A percentile compares a stretch with the other conserved stretches of the same genome.
Conservation (phyloP, 306 rosid species). For the Notholithocarpus densiflorus region DNA sequence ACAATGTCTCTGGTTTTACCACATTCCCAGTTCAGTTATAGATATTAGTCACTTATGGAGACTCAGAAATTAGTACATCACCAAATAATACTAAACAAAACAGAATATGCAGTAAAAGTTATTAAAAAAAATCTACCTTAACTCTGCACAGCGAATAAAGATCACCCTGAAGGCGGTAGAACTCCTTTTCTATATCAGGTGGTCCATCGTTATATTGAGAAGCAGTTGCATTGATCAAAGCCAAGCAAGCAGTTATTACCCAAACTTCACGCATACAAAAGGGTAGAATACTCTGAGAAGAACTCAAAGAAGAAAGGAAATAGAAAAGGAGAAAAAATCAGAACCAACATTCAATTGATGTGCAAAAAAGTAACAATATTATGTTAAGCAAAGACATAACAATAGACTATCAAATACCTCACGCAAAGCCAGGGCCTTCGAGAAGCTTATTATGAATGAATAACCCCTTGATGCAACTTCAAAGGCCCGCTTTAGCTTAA, state of each 20-base stretch:
- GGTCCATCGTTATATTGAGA: slow-evolving; percentile 68
- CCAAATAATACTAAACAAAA: slow-evolving; percentile 20
- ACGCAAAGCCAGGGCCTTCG: slow-evolving; percentile 70
- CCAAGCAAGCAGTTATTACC: slow-evolving; percentile 87
- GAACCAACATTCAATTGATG: slow-evolving; percentile 22
- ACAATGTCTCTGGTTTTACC: slow-evolving; percentile 20
- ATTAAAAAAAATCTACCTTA: slow-evolving; percentile 55
- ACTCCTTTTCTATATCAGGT: slow-evolving; percentile 84
- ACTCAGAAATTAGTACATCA: slow-evolving; percentile 17
- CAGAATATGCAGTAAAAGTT: slow-evolving; percentile 14
- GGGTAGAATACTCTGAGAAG: slow-evolving; percentile 76
- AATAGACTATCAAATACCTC: slow-evolving; percentile 62
- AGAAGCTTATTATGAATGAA: slow-evolving; percentile 87
- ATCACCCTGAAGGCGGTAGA: slow-evolving; percentile 84
- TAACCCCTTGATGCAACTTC: slow-evolving; percentile 96
- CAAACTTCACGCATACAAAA: slow-evolving; percentile 97
- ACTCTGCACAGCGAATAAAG: slow-evolving; percentile 87
- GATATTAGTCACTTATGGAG: background rate
- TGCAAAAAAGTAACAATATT: slow-evolving; percentile 9
- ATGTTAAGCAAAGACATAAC: slow-evolving; percentile 9
- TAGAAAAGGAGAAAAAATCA: slow-evolving; percentile 1
- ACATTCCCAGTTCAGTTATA: slow-evolving; percentile 11
- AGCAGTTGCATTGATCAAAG: slow-evolving; percentile 66
- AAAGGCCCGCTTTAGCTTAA: slow-evolving; percentile 83
- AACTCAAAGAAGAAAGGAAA: slow-evolving; percentile 23